Evolutionary conservation across 2,329 filamentous ascomycete species (phyloP).

Genomic region (Penicillium hesseltinei): DNA sequence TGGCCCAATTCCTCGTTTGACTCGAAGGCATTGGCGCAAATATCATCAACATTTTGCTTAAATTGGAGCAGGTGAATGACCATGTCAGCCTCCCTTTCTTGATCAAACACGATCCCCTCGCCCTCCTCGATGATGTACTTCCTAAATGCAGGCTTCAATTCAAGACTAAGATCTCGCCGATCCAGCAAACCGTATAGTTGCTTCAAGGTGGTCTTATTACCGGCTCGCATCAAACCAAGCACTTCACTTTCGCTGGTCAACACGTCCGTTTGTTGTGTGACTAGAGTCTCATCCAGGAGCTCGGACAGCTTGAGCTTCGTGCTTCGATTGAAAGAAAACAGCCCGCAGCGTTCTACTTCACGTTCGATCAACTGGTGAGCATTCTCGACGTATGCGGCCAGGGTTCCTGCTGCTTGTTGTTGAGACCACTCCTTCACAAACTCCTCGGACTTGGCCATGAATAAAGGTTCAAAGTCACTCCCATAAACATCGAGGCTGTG

Average conservation of each 20-base stretch:
- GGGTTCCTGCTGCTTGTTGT: constrained; percentile 58
- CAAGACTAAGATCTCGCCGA: constrained; percentile 66
- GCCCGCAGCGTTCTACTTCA: constrained; percentile 74
- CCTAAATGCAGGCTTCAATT: constrained; percentile 71
- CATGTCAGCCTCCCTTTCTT: constrained; percentile 78
- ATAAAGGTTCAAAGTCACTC: constrained; percentile 72
- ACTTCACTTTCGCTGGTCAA: constrained; percentile 67
- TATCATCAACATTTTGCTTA: constrained; percentile 73
- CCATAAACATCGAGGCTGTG: constrained; percentile 81
- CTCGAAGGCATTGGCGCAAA: constrained; percentile 73
- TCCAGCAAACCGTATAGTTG: constrained; percentile 75
- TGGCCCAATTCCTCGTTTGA: constrained; percentile 75
- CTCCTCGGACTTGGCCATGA: constrained; percentile 64
- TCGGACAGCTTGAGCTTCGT: constrained; percentile 76
- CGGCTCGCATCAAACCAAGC: constrained; percentile 68
- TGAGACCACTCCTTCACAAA: constrained; percentile 72
- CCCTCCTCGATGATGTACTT: constrained; percentile 76
- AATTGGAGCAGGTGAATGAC: constrained; percentile 77
- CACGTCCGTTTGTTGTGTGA: constrained; percentile 65
- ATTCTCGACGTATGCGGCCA: constrained; percentile 73
- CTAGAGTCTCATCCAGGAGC: constrained; percentile 68
- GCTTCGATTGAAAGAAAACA: constrained; percentile 76
- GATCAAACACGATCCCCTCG: constrained; percentile 74
- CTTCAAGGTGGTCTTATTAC: constrained; percentile 68
- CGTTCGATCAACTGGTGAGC: constrained; percentile 66